Evolutionary conservation across 352 stramenopile species (phyloP), one percentile per base, ranked within the genome.

Genomic region (Phytophthora pseudosyringae): DNA sequence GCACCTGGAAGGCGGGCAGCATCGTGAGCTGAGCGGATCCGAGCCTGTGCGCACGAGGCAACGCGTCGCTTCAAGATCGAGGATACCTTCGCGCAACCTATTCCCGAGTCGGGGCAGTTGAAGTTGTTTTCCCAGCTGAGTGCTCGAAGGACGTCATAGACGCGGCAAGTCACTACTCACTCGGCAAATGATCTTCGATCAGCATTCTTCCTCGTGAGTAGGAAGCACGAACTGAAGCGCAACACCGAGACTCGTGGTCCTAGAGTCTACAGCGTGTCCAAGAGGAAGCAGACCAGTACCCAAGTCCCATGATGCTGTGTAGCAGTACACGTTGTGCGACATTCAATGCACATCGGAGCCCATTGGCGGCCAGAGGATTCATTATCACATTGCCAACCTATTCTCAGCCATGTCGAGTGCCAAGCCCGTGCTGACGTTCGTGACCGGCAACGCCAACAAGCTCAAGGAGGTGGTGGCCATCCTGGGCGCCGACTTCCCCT

Each of bases 381-480:
- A 31, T 53, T 40, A 39, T 15, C 18, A 61, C 21, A 18, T 39
- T 16, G 21, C 39, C 13, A 54, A 25, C 35, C 33, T 5, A 26
- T n/a, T 13, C 32, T 40, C n/a, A n/a, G 72, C 26, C 7, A 80
- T 77, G 57, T 25, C 67, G 49, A 69, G 51, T 53, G 59, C 12
- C 39, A 83, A 81, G 53, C 75, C 72, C n/a, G 72, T 83, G 54
- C 58, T 94, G 44, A 93, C 83, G 40, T 94, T 95, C 64, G 85
- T 94, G 74, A 95, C 88, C 35, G 86, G 88, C 59, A 96, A 97
- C 75, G 68, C 69, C 65, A 95, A 95, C 67, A 97, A 96, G 64
- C 80, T 96, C 16, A 71, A 73, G 38, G 87, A 94, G 71, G 86
- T 95, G 40, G 61, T 87, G 50, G 83, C 86, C 49, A 95, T 96